Percentiles rank a stretch among this genome's conserved stretches.
These are phyloP conservation scores for Scutellaria baicalensis DNA, from an alignment of 257 asterid species.

Conservation along the genomic window DNA sequence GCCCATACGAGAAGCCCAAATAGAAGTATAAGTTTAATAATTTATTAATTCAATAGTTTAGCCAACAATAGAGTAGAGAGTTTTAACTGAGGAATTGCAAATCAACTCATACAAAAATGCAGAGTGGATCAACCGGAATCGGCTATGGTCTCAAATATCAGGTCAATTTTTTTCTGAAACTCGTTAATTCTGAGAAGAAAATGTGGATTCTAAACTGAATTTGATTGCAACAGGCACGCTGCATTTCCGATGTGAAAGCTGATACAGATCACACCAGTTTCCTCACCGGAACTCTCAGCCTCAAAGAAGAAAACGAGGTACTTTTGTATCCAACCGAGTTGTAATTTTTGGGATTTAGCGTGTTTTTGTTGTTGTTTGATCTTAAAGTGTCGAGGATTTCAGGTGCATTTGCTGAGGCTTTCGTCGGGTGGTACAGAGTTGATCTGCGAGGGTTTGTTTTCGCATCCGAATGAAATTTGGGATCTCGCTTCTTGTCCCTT, in stretches of 20 bases:
- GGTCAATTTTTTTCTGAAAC: slow-evolving; percentile 30
- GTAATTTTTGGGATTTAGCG: background rate
- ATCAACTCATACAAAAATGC: slow-evolving; percentile 39
- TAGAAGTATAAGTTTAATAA: too few species aligned
- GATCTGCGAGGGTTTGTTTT: slow-evolving; percentile 91
- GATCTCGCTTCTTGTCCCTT: slow-evolving; percentile 94
- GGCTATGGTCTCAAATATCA: slow-evolving; percentile 97
- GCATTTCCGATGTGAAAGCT: slow-evolving; percentile 96
- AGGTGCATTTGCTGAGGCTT: slow-evolving; percentile 93
- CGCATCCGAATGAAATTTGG: slow-evolving; percentile 94
- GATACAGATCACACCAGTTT: slow-evolving; percentile 95
- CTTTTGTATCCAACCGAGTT: background rate
- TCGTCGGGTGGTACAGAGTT: slow-evolving; percentile 69
- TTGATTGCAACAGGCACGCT: slow-evolving; percentile 60
- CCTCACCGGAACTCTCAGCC: slow-evolving; percentile 86
- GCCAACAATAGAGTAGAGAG: too few species aligned
- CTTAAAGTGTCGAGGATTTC: slow-evolving; percentile 11
- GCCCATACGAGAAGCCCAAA: too few species aligned
- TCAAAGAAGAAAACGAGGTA: slow-evolving; percentile 98
- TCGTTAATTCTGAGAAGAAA: background rate
- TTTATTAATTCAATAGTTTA: background rate
- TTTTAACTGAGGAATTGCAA: background rate
- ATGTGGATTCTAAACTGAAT: background rate
- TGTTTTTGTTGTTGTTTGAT: slow-evolving; percentile 14
- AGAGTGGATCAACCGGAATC: slow-evolving; percentile 80